Evolutionary conservation across 2,329 filamentous ascomycete genomes (phyloP).

Genomic region (Phaeosphaeriaceae sp.): DNA sequence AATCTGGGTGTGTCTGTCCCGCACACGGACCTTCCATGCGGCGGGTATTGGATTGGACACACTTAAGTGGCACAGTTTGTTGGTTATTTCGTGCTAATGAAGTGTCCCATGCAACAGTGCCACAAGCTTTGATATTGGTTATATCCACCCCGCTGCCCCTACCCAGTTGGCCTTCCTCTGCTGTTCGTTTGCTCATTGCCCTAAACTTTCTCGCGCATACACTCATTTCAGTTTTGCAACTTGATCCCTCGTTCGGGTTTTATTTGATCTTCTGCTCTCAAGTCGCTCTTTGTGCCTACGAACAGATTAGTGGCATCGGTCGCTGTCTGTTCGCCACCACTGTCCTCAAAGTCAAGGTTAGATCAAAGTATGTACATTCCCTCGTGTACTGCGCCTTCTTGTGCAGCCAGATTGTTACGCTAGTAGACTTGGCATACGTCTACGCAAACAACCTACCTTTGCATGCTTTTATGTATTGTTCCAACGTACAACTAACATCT

Average conservation of each 20-base stretch:
- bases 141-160: constrained; percentile 6
- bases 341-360: background rate
- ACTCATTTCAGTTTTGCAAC: background rate
- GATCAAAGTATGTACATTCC: constrained; percentile 19
- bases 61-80: constrained; percentile 20
- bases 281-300: too few species aligned
- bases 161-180: background rate
- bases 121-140: constrained; percentile 19
- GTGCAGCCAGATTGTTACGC: constrained; percentile 24
- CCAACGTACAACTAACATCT: constrained; percentile 20
- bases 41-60: constrained; percentile 7
- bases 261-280: background rate
- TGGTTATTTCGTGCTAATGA: constrained; percentile 6
- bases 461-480: constrained; percentile 11
- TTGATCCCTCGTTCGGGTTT: background rate
- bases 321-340: background rate
- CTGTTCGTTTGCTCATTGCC: background rate
- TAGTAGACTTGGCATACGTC: constrained; percentile 31
- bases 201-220: background rate
- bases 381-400: constrained; percentile 27
- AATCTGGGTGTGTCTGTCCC: constrained; percentile 1
- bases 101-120: constrained; percentile 26
- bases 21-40: constrained; percentile 7
- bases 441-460: constrained; percentile 27
- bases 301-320: background rate